phyloP scores from a whole-genome alignment of 2,329 filamentous ascomycete genomes.

The Paraphoma sp. region DNA sequence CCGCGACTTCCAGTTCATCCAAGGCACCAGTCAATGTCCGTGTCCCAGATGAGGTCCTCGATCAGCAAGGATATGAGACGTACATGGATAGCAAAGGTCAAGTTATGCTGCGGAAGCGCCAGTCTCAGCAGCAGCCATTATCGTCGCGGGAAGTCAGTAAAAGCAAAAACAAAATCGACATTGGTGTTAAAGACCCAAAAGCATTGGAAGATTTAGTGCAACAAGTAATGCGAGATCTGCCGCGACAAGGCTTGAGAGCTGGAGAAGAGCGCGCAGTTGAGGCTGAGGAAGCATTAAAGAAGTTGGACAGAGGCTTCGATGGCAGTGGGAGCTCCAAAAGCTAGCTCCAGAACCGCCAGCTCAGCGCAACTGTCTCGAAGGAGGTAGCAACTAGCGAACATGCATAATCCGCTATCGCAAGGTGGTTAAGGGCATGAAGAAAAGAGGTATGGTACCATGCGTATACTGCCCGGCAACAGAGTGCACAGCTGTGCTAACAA shows the following conservation, averaged over 20 bases:
- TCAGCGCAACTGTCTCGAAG: background rate
- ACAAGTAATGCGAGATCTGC: constrained; percentile 55
- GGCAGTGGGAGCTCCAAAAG: constrained; percentile 22
- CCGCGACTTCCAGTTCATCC: constrained; percentile 4
- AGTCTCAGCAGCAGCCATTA: constrained; percentile 20
- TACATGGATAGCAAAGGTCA: constrained; percentile 58
- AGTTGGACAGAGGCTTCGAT: constrained; percentile 52
- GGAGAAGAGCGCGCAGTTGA: constrained; percentile 50
- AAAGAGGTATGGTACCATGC: no score
- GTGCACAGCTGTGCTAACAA: no score
- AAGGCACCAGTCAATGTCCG: constrained; percentile 35
- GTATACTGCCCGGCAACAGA: no score
- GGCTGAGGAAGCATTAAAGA: constrained; percentile 51
- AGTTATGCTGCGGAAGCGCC: constrained; percentile 55
- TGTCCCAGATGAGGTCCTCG: constrained; percentile 57
- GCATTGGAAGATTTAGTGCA: constrained; percentile 54
- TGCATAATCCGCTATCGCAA: no score
- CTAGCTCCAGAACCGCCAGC: background rate
- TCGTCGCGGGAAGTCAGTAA: constrained; percentile 18
- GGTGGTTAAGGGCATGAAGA: no score
- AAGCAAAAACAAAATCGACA: constrained; percentile 35
- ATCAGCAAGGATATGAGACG: constrained; percentile 58
- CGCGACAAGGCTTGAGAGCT: constrained; percentile 46
- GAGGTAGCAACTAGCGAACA: background rate
- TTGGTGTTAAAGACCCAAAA: constrained; percentile 50